Evolutionary conservation across 2,329 filamentous ascomycete species (phyloP), one percentile per base, ranked within the genome.

Genomic region (Nannizziopsis arthrosporioides): DNA sequence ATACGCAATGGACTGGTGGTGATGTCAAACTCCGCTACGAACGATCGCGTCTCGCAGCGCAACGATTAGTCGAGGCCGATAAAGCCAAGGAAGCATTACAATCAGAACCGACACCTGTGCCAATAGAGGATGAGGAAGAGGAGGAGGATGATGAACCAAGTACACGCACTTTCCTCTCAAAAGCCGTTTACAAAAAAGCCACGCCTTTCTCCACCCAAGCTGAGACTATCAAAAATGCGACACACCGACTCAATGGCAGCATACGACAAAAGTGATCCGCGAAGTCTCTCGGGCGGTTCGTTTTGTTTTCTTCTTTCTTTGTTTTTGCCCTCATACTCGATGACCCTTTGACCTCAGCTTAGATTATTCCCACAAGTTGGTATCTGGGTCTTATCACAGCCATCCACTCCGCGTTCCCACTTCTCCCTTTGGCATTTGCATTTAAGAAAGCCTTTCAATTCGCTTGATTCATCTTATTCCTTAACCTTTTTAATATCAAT

Each of bases 1-100:
- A 82, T 44, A 98, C 92, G 18, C 84, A 80, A 66, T 95, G 88
- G 81, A 79, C 76, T 51, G 86, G 85, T 43, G 80, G 72, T 55
- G 79, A 78, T 59, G 76, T 76, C 32, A 72, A 67, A 54, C 70
- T 72, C 32, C 72, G 77, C 45, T 82, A 82, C 53, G 76, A 80
- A 61, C 70, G 75, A 41, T 69, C 73, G 27, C 71, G 73, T 27
- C 65, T 73, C 15, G 68, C 71, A 2, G 78, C 77, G 2, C 75
- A 81, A 59, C 74, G 72, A 55, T 74, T 76, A 55, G 54, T 78
- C 4, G 74, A 62, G 12, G 45, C 45, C 27, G 50, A 52, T 11
- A 42, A 49, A 55, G 10, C 44, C 55, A 2, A 58, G 59, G 30
- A 58, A 55, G 14, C 54, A 53, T 14, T 50, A 56, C 1, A 60